Conservation (phyloP, 139 green algal species). For the Haematococcus lacustris region DNA sequence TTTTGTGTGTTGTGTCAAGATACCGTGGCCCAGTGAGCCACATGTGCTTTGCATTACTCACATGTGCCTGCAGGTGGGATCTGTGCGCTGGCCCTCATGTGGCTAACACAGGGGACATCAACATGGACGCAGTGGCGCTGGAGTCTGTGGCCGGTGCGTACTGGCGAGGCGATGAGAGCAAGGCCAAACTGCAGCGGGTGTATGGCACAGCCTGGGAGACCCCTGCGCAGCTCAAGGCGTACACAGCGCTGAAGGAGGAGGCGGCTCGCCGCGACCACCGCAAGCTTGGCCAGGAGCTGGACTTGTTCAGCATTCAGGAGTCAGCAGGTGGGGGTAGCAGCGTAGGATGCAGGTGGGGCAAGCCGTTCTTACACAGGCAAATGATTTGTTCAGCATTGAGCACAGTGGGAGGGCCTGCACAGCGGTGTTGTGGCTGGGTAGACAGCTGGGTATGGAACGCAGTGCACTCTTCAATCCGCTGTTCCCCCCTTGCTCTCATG, state of each 20-base stretch:
- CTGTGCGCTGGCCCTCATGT: slow-evolving; percentile 94
- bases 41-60: too few species aligned
- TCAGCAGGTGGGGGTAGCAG: slow-evolving; percentile 35
- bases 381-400: too few species aligned
- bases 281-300: slow-evolving; percentile 84
- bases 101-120: slow-evolving; percentile 69
- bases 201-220: slow-evolving; percentile 92
- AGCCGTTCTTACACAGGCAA: too few species aligned
- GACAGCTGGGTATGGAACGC: too few species aligned
- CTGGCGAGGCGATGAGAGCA: slow-evolving; percentile 88
- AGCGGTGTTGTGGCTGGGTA: too few species aligned
- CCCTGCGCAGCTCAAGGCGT: slow-evolving; percentile 59
- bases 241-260: slow-evolving; percentile 67
- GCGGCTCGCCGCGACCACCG: slow-evolving; percentile 82
- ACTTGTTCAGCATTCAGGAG: slow-evolving; percentile 88
- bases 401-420: too few species aligned
- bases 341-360: too few species aligned
- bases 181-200: slow-evolving; percentile 78
- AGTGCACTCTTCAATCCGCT: too few species aligned
- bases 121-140: slow-evolving; percentile 76
- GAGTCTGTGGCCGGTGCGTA: slow-evolving; percentile 87
- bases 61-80: slow-evolving; percentile 83
- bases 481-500: too few species aligned
- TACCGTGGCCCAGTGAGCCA: too few species aligned
- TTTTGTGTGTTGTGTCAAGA: too few species aligned